Evolutionary conservation across 2,329 filamentous ascomycete species (phyloP).

Genomic region (Pseudocercospora cruenta): DNA sequence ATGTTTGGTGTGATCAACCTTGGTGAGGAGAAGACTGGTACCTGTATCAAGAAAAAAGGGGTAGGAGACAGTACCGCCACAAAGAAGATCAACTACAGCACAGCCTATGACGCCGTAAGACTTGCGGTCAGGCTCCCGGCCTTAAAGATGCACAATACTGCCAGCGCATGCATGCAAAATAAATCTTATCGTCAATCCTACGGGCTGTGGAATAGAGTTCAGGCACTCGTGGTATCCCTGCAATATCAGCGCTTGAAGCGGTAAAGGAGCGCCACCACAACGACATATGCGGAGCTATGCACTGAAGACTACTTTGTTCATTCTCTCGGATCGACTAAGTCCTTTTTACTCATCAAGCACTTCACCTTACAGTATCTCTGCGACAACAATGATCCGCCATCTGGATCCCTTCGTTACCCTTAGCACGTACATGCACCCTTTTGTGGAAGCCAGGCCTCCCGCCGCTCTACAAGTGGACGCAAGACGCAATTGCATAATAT

Average conservation of each 20-base stretch:
- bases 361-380: neutral
- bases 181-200: constrained; percentile 1
- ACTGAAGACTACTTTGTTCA: no score
- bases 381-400: neutral
- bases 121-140: neutral
- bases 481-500: neutral
- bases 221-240: neutral
- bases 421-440: neutral
- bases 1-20: neutral
- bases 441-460: neutral
- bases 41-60: neutral
- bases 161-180: constrained; percentile 6
- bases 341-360: neutral
- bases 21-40: neutral
- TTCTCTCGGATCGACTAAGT: neutral
- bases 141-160: neutral
- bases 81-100: neutral
- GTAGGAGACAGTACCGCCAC: neutral
- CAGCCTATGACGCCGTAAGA: neutral
- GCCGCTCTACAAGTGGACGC: neutral
- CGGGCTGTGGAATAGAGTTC: neutral
- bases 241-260: constrained; percentile 8
- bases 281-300: neutral
- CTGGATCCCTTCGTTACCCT: no score
- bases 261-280: neutral